These are phyloP conservation scores for Solanum chiquidenum DNA, from an alignment of 257 asterid species.

Conservation along the genomic window DNA sequence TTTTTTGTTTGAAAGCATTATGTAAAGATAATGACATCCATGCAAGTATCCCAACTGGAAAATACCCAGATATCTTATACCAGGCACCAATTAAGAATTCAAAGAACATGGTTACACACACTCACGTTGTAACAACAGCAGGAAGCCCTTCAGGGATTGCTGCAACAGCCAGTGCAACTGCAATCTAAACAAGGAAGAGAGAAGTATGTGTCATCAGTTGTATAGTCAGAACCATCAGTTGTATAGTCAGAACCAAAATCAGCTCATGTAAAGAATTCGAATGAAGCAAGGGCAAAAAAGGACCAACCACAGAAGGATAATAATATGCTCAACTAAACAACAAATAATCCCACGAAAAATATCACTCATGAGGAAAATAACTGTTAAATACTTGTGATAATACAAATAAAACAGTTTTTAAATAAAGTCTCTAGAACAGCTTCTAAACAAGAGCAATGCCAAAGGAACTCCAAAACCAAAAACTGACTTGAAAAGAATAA, in stretches of 20 bases:
- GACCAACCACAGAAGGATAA: not conserved
- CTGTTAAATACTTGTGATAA: not conserved
- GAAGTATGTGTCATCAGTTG: not conserved
- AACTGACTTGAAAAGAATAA: not conserved
- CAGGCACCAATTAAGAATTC: not conserved
- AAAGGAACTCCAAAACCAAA: not conserved
- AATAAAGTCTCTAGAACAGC: not conserved
- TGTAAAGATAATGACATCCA: not conserved
- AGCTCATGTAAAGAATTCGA: not conserved
- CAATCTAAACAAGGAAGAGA: constrained; percentile 53
- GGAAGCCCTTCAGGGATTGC: constrained; percentile 99
- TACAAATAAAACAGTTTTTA: not conserved
- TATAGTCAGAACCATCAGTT: no score
- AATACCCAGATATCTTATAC: not conserved
- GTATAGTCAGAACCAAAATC: not conserved
- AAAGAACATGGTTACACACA: constrained; percentile 14
- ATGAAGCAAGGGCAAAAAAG: not conserved
- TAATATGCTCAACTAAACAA: not conserved
- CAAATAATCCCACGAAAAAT: not conserved
- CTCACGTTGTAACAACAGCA: constrained; percentile 98
- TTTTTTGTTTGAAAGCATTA: not conserved
- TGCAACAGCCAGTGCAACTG: constrained; percentile 99
- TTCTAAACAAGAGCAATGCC: not conserved
- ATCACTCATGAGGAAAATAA: not conserved
- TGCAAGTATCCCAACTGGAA: not conserved